Base-by-base conservation (phyloP, 2,329 filamentous ascomycete genomes). In the Capronia epimyces region DNA sequence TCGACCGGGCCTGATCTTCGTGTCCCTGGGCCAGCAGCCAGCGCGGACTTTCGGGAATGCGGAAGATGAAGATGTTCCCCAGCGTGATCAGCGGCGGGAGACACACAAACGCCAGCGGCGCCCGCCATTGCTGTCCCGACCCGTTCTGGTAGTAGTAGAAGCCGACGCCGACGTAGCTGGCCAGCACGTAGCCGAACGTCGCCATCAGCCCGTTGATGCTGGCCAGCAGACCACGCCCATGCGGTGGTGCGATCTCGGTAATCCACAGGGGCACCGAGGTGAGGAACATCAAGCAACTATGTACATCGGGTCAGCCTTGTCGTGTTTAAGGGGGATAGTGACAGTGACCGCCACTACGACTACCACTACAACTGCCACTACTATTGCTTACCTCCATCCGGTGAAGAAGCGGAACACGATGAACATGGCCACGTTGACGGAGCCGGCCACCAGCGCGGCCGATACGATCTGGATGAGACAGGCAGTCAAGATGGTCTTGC, bases 1-100 rank as follows among this genome's bases (percentile, higher is more conserved):
- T 68, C 13, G 59, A 45, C 60, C 67, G 71, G 0, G 75, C 75
- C 49, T 77, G 71, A 1, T 73, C 69, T 1, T 63, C 58, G 10
- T 65, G 65, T 0, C 72, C 74, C 48, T 75, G 71, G 1, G 68
- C 68, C 29, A 77, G 20, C 9, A 50, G 29, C 20, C 29, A 43
- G 18, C 46, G 22, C 13, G 40, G 46, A 15, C 21, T 27, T 24
- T 43, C 21, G 13, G 22, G 41, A 13, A 43, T 24, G n/a, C 22
- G 16, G 22, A 29, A 9, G 3, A 27, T 13, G 41, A 27, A 6
- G 25, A 27, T 27, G 10, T 24, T 29, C 8, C 9, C 21, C 20
- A 43, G 41, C 21, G 25, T 10, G 13, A 43, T 15, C 16, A 43
- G 13, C 20, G 21, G 20, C 2, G 25, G 41, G 24, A 43, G 41